phyloP scores from a whole-genome alignment of 108 stramenopile species.

The Poteriospumella lacustris region DNA sequence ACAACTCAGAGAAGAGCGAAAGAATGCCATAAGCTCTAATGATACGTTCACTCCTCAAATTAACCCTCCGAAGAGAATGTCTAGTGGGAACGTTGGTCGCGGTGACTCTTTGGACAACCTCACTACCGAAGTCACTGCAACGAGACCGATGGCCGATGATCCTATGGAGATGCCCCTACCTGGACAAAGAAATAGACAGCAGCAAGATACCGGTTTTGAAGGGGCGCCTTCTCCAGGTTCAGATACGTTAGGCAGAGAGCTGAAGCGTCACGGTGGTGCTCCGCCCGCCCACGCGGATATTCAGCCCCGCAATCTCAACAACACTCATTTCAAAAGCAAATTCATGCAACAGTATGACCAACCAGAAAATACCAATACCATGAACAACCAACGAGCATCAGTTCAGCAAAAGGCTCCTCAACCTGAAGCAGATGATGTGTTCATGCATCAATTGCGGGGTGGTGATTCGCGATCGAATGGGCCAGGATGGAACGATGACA shows the following conservation, averaged over 20 bases:
- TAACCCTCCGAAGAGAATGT: not conserved
- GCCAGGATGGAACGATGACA: conserved; percentile 10
- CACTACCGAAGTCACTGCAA: not conserved
- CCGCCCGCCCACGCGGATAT: not conserved
- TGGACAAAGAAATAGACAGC: not conserved
- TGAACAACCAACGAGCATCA: not conserved
- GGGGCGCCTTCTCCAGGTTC: not conserved
- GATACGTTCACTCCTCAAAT: conserved; percentile 11
- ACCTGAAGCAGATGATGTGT: not conserved
- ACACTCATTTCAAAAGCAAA: not conserved
- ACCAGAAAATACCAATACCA: not conserved
- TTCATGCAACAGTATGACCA: conserved; percentile 9
- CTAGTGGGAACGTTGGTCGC: not conserved
- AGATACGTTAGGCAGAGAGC: conserved; percentile 13
- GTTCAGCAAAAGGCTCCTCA: not conserved
- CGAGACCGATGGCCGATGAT: not conserved
- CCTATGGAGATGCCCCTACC: not conserved
- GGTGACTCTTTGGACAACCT: conserved; percentile 10
- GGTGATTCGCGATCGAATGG: not conserved
- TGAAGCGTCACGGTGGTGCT: not conserved
- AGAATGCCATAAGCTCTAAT: not conserved
- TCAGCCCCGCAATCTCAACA: not conserved
- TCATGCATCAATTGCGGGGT: not conserved
- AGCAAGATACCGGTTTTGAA: not conserved
- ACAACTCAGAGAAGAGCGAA: conserved; percentile 14